A percentile compares a stretch with the other conserved stretches of the same genome.
These are phyloP conservation scores for Amanita exitialis DNA, from an alignment of 768 basidiomycete species.

Conservation along the genomic window DNA sequence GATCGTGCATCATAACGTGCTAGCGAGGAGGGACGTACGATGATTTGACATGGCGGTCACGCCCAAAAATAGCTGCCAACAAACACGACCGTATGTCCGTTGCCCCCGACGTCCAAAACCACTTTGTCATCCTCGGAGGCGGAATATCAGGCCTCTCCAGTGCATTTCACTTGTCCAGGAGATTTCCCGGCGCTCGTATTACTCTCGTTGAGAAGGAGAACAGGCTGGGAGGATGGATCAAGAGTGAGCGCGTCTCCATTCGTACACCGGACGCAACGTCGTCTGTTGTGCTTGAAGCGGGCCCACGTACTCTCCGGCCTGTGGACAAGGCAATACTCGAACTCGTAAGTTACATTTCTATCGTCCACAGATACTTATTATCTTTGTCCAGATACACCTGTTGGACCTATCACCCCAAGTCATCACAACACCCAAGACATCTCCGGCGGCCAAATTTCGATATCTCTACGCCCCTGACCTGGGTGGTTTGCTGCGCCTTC, in stretches of 20 bases:
- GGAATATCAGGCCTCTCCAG: slow-evolving; percentile 51
- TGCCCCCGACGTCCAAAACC: neutral
- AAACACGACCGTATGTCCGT: too few species aligned
- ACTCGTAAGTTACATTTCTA: slow-evolving; percentile 41
- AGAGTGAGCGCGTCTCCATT: slow-evolving; percentile 44
- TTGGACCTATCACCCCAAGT: slow-evolving; percentile 51
- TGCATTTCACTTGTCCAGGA: slow-evolving; percentile 66
- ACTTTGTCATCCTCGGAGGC: slow-evolving; percentile 8
- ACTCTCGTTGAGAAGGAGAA: slow-evolving; percentile 58
- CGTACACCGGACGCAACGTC: slow-evolving; percentile 27
- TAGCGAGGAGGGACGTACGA: too few species aligned
- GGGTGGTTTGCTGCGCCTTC: slow-evolving; percentile 43
- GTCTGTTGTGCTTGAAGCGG: slow-evolving; percentile 65
- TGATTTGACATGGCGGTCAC: too few species aligned
- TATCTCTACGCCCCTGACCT: slow-evolving; percentile 49
- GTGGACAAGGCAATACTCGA: slow-evolving; percentile 66
- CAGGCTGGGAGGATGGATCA: slow-evolving; percentile 83
- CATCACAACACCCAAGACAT: slow-evolving; percentile 53
- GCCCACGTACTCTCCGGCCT: slow-evolving; percentile 81
- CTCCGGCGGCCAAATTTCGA: slow-evolving; percentile 69
- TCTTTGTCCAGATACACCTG: slow-evolving; percentile 54
- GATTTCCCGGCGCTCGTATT: slow-evolving; percentile 49
- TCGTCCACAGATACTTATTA: neutral
- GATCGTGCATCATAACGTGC: too few species aligned
- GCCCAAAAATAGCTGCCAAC: neutral